Conservation (phyloP, 1,139 yeast genomes). For the Candida sp. region DNA sequence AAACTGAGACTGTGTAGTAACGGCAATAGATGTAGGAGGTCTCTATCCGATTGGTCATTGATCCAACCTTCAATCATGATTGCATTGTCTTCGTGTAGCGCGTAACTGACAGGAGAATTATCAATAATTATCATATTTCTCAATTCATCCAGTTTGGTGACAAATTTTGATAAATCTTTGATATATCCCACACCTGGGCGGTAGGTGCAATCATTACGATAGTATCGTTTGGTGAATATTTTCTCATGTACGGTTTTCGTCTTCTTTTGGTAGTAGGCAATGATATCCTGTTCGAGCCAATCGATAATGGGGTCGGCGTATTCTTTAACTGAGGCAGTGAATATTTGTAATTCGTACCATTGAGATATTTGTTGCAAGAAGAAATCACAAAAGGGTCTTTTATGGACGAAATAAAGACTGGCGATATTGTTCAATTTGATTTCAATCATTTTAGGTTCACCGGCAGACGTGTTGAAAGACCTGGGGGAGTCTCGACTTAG, state of each 20-base stretch:
- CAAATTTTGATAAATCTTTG: conserved; percentile 66
- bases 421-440: conserved; percentile 69
- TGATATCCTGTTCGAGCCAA: conserved; percentile 58
- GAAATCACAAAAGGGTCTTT: conserved; percentile 87
- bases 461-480: conserved; percentile 39
- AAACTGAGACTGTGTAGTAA: conserved; percentile 74
- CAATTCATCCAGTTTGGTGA: conserved; percentile 50
- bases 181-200: conserved; percentile 82
- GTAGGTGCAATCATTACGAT: conserved; percentile 77
- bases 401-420: conserved; percentile 84
- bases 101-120: conserved; percentile 89
- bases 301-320: conserved; percentile 98
- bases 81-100: conserved; percentile 82
- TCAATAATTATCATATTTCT: conserved; percentile 79
- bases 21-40: conserved; percentile 76
- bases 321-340: conserved; percentile 92
- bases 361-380: conserved; percentile 73
- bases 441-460: conserved; percentile 76
- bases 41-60: conserved; percentile 87
- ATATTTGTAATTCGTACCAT: conserved; percentile 88
- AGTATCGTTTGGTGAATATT: conserved; percentile 58
- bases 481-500: conserved; percentile 60
- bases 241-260: conserved; percentile 3
- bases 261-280: conserved; percentile 12
- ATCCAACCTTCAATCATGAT: conserved; percentile 97